A percentile compares a stretch with the other conserved stretches of the same genome.
Evolutionary conservation across 768 basidiomycete species (phyloP).

Genomic region (Sistotremastrum suecicum): DNA sequence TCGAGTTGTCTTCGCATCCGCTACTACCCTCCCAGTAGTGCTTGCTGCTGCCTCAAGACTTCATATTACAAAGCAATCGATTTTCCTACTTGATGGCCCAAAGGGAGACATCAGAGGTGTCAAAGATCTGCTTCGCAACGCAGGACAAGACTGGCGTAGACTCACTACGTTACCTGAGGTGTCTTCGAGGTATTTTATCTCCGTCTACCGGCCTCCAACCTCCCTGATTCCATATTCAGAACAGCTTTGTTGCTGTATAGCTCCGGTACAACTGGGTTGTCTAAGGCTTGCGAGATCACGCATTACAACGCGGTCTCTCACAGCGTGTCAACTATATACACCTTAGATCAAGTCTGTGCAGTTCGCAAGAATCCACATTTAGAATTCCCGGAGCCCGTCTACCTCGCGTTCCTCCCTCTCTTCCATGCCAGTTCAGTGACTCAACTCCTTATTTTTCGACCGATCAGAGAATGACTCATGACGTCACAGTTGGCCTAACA

Average conservation of each 20-base stretch:
- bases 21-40: background rate
- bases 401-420: background rate
- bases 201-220: too few relatives aligned
- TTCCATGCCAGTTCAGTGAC: background rate
- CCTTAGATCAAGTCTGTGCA: background rate
- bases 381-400: background rate
- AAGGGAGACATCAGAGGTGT: background rate
- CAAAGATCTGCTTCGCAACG: background rate
- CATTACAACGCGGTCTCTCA: background rate
- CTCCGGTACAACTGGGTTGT: background rate
- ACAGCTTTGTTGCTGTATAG: background rate
- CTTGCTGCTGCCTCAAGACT: background rate
- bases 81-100: background rate
- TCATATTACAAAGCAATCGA: background rate
- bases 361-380: background rate
- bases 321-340: background rate
- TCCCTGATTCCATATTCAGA: background rate
- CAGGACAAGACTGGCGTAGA: background rate
- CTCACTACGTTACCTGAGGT: background rate
- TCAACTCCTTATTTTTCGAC: background rate
- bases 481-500: background rate
- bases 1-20: background rate
- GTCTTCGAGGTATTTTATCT: background rate
- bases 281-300: background rate
- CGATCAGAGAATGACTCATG: background rate